Evolutionary conservation across 2,329 filamentous ascomycete species (phyloP), one percentile per base, ranked within the genome.

Genomic region (Metarhizium brunneum): DNA sequence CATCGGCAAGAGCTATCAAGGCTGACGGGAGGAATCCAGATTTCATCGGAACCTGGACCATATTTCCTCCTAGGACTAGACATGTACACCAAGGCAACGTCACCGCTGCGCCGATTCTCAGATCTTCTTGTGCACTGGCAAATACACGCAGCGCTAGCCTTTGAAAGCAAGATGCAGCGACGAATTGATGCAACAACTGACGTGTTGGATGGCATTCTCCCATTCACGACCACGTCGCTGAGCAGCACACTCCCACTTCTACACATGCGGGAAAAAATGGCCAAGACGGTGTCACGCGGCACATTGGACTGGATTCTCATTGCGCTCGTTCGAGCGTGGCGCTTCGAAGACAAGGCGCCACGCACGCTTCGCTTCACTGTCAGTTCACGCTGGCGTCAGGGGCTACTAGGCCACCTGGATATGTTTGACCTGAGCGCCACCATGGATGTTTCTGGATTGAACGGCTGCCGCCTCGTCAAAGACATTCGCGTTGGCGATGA

Each of bases 51-150:
- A 3, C 76, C 83, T 0, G 78, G 75, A 8, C 78, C 78, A 5
- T 79, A 85, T 67, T 76, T 80, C 58, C 72, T 78, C 48, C 73
- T 86, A 56, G 85, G 84, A 18, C 64, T 80, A 2, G 75, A 82
- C 54, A 79, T 80, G 70, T 86, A 87, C 66, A 72, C 80, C 56
- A 86, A 84, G 61, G 78, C 78, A 43, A 87, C 85, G 7, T 85
- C 81, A 52, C 85, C 85, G 18, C 74, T 88, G n/a, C 81, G 85
- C 38, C 79, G 85, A 47, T 87, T 79, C 67, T 69, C 73, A 5
- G 85, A 88, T 66, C 69, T 87, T 50, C 65, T 87, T 36, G 76
- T 80, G 2, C 84, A 87, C 69, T 87, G 82, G 81, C 84, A 87
- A 66, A 80, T 87, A 58, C 78, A 85, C 63, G 79, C 78, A 2